Conservation (phyloP, 805 yeast species). For the Yarrowia osloensis region DNA sequence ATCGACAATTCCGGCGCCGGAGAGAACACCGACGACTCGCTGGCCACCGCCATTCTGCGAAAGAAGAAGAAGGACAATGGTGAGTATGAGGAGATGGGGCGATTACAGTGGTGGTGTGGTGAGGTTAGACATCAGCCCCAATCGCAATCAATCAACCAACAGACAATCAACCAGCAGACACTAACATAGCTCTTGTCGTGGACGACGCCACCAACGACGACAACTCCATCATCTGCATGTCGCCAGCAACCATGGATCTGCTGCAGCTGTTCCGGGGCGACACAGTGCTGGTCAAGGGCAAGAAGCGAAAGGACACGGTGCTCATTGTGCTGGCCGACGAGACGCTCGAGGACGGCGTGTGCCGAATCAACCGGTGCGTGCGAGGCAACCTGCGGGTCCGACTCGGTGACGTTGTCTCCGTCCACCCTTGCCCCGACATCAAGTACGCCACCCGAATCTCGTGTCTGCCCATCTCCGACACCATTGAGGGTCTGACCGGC, state of each 20-base stretch:
- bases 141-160: not conserved
- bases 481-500: slow-evolving; percentile 97
- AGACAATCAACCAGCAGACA: slow-evolving; percentile 31
- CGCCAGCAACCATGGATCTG: slow-evolving; percentile 91
- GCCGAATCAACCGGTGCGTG: slow-evolving; percentile 91
- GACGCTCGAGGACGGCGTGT: slow-evolving; percentile 93
- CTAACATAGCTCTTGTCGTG: slow-evolving; percentile 61
- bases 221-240: slow-evolving; percentile 93
- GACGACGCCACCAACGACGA: slow-evolving; percentile 98
- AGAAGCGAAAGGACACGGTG: slow-evolving; percentile 96
- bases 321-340: slow-evolving; percentile 94
- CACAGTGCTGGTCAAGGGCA: slow-evolving; percentile 95
- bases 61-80: slow-evolving; percentile 96
- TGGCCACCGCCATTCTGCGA: slow-evolving; percentile 97
- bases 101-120: not conserved
- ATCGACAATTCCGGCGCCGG: slow-evolving; percentile 68
- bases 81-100: not conserved
- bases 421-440: slow-evolving; percentile 97
- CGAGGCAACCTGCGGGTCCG: slow-evolving; percentile 93
- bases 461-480: slow-evolving; percentile 94
- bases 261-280: slow-evolving; percentile 96
- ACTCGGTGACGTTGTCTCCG: slow-evolving; percentile 86
- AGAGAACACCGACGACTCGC: slow-evolving; percentile 61
- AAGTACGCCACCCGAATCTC: slow-evolving; percentile 94
- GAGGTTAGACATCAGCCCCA: not conserved